phyloP scores from a whole-genome alignment of 2,329 filamentous ascomycete species.

The Decorospora gaudefroyi region DNA sequence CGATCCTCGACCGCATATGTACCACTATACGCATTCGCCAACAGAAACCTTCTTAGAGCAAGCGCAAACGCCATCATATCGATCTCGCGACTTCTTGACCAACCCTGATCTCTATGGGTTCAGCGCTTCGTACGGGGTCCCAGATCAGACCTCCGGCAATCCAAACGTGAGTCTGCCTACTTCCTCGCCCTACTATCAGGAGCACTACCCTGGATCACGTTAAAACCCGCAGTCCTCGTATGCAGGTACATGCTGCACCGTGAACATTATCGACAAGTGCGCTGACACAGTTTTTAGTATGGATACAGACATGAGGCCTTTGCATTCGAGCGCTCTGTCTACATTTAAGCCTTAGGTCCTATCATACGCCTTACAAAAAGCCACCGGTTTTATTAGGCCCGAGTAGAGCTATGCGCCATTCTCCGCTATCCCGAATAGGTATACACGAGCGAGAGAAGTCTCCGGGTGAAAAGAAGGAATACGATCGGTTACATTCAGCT shows the following conservation, averaged over 20 bases:
- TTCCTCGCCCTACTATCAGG: conserved; percentile 15
- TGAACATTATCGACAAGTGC: neutral
- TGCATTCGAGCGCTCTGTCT: conserved; percentile 2
- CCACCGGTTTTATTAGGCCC: too few relatives aligned
- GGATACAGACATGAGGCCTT: conserved; percentile 11
- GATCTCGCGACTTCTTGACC: conserved; percentile 13
- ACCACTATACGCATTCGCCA: conserved; percentile 21
- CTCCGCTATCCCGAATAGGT: too few relatives aligned
- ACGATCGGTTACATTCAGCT: too few relatives aligned
- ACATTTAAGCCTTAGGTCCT: too few relatives aligned
- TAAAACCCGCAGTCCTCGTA: conserved; percentile 12
- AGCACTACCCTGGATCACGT: conserved; percentile 10
- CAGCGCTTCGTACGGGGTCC: conserved; percentile 11
- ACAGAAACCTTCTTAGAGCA: conserved; percentile 19
- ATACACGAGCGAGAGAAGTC: too few relatives aligned
- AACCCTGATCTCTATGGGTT: conserved; percentile 21
- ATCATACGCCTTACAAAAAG: too few relatives aligned
- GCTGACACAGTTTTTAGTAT: conserved; percentile 14
- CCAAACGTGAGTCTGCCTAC: conserved; percentile 27
- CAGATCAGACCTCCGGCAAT: conserved; percentile 15
- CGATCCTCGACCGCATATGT: conserved; percentile 14
- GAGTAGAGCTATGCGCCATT: too few relatives aligned
- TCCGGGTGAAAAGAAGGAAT: too few relatives aligned
- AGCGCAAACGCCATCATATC: conserved; percentile 18
- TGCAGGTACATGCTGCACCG: conserved; percentile 8